Conservation (phyloP, 179 eudicot species). For the Beta macrorhiza region DNA sequence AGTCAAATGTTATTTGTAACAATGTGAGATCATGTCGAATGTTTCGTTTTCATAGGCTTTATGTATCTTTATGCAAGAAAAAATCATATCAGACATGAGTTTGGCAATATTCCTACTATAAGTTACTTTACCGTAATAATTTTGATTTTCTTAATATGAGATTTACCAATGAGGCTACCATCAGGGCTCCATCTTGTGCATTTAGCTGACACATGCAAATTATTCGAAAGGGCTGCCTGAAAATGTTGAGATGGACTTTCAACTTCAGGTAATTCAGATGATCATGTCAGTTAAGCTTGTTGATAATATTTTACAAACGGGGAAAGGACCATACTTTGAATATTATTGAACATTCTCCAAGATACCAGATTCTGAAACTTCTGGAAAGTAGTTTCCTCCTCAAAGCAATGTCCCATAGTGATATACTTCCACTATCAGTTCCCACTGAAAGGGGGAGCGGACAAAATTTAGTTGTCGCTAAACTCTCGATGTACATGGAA, state of each 20-base stretch:
- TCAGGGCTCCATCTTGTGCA: conserved; percentile 64
- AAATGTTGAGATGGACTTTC: conserved; percentile 8
- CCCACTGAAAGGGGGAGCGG: conserved; percentile 41
- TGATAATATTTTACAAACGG: not conserved
- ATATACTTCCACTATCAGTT: conserved; percentile 60
- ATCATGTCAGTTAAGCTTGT: not conserved
- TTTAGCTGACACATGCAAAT: conserved; percentile 50
- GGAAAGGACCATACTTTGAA: conserved; percentile 41
- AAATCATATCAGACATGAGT: not conserved
- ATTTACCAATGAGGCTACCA: conserved; percentile 57
- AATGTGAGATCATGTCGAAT: not conserved
- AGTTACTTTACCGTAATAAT: not conserved
- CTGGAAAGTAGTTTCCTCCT: conserved; percentile 54
- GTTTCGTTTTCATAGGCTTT: not conserved
- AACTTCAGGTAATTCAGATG: not conserved
- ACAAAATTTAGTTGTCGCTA: not conserved
- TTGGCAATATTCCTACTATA: not conserved
- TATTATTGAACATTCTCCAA: conserved; percentile 47
- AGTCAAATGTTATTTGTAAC: too few species aligned
- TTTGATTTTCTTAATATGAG: not conserved
- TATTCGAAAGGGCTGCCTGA: conserved; percentile 51
- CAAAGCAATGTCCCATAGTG: conserved; percentile 64
- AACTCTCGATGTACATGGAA: not conserved
- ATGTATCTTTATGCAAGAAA: not conserved
- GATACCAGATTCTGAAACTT: conserved; percentile 59